phyloP scores from a whole-genome alignment of 352 stramenopile genomes.

The Phytopythium oedochilum region DNA sequence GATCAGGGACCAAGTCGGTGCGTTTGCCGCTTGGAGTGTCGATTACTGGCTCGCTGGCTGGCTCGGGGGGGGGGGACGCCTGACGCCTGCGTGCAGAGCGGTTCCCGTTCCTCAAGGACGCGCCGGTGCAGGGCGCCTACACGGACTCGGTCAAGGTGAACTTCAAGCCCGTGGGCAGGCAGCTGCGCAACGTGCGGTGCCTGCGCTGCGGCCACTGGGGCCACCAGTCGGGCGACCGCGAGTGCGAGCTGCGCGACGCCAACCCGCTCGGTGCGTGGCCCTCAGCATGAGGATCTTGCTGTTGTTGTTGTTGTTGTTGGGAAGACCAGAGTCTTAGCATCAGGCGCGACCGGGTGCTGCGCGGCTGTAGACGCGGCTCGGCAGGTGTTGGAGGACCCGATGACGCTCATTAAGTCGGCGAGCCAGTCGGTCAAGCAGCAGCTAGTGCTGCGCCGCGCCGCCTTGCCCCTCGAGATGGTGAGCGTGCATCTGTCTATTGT shows the following conservation, averaged over 20 bases:
- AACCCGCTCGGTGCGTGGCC: conserved; percentile 74
- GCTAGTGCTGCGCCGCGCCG: conserved; percentile 43
- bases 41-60: too few relatives aligned
- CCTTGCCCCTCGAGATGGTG: conserved; percentile 73
- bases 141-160: conserved; percentile 79
- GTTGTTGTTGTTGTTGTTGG: too few relatives aligned
- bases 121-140: conserved; percentile 83
- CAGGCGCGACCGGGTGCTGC: conserved; percentile 1
- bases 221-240: conserved; percentile 78
- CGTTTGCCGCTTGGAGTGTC: too few relatives aligned
- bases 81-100: conserved; percentile 30
- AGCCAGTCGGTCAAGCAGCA: conserved; percentile 46
- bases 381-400: conserved; percentile 64
- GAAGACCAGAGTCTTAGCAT: too few relatives aligned
- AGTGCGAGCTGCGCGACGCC: conserved; percentile 66
- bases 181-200: conserved; percentile 81
- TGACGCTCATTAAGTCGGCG: conserved; percentile 62
- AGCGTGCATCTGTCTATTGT: not conserved
- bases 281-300: too few relatives aligned
- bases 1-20: conserved; percentile 74
- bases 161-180: conserved; percentile 83
- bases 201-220: conserved; percentile 81
- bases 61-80: too few relatives aligned
- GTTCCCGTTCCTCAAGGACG: conserved; percentile 88
- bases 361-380: conserved; percentile 49